phyloP scores from a whole-genome alignment of 169 alveolate species.

The Amoebophrya sp. region DNA sequence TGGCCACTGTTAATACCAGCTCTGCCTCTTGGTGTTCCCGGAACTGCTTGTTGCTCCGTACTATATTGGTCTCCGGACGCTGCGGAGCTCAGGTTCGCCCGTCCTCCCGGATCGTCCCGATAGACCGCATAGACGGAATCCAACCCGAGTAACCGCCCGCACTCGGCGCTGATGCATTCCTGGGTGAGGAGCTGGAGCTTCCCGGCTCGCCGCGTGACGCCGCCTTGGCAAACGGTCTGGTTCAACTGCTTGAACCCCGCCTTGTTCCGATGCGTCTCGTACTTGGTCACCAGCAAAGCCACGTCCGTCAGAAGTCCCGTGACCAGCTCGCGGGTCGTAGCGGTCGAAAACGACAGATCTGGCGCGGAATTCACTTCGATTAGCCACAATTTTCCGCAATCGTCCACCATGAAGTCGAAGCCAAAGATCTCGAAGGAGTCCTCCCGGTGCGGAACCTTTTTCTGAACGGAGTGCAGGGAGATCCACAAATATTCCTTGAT shows the following conservation, averaged over 20 bases:
- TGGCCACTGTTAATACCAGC: too few relatives aligned
- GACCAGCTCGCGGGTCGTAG: background rate
- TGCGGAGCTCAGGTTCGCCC: too few relatives aligned
- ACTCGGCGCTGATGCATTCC: background rate
- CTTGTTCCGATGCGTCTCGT: background rate
- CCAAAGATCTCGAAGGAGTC: background rate
- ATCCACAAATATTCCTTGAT: background rate
- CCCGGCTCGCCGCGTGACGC: background rate
- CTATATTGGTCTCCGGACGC: too few relatives aligned
- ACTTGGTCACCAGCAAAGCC: background rate
- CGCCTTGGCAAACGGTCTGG: background rate
- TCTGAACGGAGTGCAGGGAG: background rate
- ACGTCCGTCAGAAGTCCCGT: background rate
- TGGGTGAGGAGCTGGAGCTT: background rate
- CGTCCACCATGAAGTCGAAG: slow-evolving; percentile 27
- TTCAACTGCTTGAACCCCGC: background rate
- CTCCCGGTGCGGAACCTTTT: background rate
- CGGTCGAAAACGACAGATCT: background rate
- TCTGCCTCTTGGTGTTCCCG: too few relatives aligned
- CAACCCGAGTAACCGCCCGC: background rate
- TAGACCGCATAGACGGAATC: background rate
- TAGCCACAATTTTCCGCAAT: background rate
- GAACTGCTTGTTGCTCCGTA: too few relatives aligned
- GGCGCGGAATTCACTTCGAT: background rate
- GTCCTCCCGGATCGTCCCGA: background rate